Evolutionary conservation across 2,329 filamentous ascomycete genomes (phyloP).

Genomic region (Fusarium ramigenum): DNA sequence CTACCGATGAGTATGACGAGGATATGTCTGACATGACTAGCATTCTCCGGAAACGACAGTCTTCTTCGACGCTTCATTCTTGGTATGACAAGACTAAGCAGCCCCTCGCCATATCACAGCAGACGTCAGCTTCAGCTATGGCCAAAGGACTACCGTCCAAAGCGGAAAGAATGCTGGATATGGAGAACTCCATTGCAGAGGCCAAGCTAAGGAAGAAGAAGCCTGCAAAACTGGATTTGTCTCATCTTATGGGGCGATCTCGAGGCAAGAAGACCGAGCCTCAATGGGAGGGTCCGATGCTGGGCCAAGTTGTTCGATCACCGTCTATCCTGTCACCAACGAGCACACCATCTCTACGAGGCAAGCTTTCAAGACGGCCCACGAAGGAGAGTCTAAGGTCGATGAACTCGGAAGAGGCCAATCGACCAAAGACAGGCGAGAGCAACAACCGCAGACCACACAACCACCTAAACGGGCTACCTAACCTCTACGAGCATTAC

Average conservation of each 20-base stretch:
- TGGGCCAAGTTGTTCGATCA: slow-evolving; percentile 53
- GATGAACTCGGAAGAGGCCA: slow-evolving; percentile 32
- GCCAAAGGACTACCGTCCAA: slow-evolving; percentile 63
- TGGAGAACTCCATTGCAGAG: slow-evolving; percentile 48
- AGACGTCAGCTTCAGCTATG: slow-evolving; percentile 67
- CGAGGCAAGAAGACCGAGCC: slow-evolving; percentile 45
- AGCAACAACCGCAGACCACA: slow-evolving; percentile 36
- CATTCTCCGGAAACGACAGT: slow-evolving; percentile 57
- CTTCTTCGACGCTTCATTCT: slow-evolving; percentile 64
- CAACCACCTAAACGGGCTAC: slow-evolving; percentile 52
- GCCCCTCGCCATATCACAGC: slow-evolving; percentile 66
- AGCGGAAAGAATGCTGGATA: slow-evolving; percentile 57
- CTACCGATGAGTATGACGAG: slow-evolving; percentile 38
- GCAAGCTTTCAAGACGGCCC: slow-evolving; percentile 48
- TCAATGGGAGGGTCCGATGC: slow-evolving; percentile 46
- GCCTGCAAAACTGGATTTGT: slow-evolving; percentile 61
- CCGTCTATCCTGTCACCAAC: slow-evolving; percentile 55
- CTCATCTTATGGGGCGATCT: slow-evolving; percentile 52
- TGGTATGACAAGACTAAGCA: slow-evolving; percentile 67
- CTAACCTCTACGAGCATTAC: slow-evolving; percentile 66
- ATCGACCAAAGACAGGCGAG: slow-evolving; percentile 41
- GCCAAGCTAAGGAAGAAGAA: slow-evolving; percentile 50
- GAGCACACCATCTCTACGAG: slow-evolving; percentile 41
- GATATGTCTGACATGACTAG: slow-evolving; percentile 55
- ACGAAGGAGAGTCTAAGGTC: slow-evolving; percentile 50